These are phyloP conservation scores for Beverwykella pulmonaria DNA, from an alignment of 495 filamentous ascomycete species.

Conservation along the genomic window DNA sequence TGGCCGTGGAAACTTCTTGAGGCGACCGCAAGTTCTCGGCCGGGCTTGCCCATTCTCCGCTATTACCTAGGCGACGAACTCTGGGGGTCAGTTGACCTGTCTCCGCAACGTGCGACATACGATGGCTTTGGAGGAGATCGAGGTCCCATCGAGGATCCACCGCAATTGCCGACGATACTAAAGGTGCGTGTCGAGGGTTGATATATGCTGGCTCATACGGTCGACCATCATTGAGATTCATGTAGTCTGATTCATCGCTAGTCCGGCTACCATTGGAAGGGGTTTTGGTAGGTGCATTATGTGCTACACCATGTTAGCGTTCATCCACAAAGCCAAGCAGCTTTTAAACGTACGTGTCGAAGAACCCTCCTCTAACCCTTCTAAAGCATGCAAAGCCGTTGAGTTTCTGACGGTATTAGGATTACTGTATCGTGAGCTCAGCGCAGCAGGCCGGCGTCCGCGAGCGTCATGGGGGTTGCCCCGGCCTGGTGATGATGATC, in stretches of 20 bases:
- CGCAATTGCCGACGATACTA: constrained; percentile 2
- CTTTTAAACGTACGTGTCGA: constrained; percentile 20
- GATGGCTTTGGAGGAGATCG: constrained; percentile 48
- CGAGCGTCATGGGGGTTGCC: neutral
- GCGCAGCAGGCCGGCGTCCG: neutral
- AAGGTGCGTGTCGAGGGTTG: constrained; percentile 11
- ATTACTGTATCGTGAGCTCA: constrained; percentile 29
- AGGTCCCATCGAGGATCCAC: constrained; percentile 40
- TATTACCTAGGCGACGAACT: constrained; percentile 35
- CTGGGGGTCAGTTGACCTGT: constrained; percentile 52
- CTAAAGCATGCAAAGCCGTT: constrained; percentile 35
- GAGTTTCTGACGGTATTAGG: constrained; percentile 32
- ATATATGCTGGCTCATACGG: constrained; percentile 37
- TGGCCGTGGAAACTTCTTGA: constrained; percentile 24
- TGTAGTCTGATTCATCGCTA: constrained; percentile 36
- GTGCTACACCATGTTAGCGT: constrained; percentile 17
- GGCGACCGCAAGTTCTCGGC: constrained; percentile 25
- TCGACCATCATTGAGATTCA: constrained; percentile 5
- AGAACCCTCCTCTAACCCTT: constrained; percentile 26
- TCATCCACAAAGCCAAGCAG: neutral
- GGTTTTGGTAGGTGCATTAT: constrained; percentile 3
- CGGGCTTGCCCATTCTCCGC: constrained; percentile 36
- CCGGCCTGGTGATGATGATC: constrained; percentile 21
- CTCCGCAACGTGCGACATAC: constrained; percentile 52
- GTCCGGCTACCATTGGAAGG: constrained; percentile 23